Base-by-base conservation (phyloP, 306 rosid species). In the Biancaea sappan region DNA sequence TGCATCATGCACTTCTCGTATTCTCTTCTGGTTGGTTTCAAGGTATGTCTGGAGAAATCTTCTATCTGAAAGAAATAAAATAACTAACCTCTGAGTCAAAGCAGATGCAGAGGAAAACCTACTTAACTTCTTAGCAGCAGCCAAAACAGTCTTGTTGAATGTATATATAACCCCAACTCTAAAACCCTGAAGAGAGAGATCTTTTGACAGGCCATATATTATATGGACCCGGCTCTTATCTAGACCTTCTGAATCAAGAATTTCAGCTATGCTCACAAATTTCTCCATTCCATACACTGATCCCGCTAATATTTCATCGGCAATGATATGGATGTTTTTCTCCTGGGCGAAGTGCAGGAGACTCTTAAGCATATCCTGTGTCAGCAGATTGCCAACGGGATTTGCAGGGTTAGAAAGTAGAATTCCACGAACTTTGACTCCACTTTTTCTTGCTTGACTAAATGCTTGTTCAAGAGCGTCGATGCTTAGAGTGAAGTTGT, bases 221-320 rank as follows among this genome's bases (percentile, higher is more conserved):
- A 94, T 83, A 79, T 94, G 98, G 59, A 94, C 84, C 28, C 95
- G 84, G 58, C 82, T 80, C 80, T 88, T 90, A 64, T 94, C 92
- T 13, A 87, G 58, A 59, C 81, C 87, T 76, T 84, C 95, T 0
- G 85, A 77, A 51, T 90, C 93, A 13, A 91, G 71, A 75, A 91
- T 78, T 83, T 94, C 96, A 48, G 95, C 96, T 79, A 94, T 68
- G 77, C 98, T 91, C 53, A 90, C 93, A 74, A 94, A 94, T 74
- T 84, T 84, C 74, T 80, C 96, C n/a, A 80, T 76, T 75, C 91
- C 93, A 81, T 87, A 86, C 12, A 76, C 80, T 31, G 97, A 90
- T 65, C 99, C 97, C 3, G 99, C 97, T 82, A 87, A 92, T 83
- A 94, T 76, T 82, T 94, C 99, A 37, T 94, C 96, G 0, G 89